These are phyloP conservation scores for Fusarium phyllophilum DNA, from an alignment of 2,329 filamentous ascomycete genomes.

Conservation along the genomic window DNA sequence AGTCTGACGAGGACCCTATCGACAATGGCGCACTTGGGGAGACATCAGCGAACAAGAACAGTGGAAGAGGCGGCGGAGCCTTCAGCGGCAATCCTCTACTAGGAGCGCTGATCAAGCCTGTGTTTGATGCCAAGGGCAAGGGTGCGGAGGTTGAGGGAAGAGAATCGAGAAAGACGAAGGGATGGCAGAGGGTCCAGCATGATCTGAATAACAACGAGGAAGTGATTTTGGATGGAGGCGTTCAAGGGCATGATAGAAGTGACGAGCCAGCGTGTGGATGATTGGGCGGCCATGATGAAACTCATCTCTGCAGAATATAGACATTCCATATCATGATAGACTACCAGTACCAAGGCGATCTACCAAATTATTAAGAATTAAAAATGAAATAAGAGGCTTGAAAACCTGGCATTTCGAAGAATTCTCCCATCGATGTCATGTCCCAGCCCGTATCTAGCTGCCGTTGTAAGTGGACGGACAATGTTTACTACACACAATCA, in stretches of 20 bases:
- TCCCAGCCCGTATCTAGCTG: background rate
- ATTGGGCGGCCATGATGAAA: background rate
- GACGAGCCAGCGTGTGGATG: slow-evolving; percentile 54
- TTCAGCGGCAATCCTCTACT: slow-evolving; percentile 77
- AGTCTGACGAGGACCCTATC: slow-evolving; percentile 52
- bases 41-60: slow-evolving; percentile 48
- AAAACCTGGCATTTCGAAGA: background rate
- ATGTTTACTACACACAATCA: background rate
- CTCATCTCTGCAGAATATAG: background rate
- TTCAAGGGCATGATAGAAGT: slow-evolving; percentile 55
- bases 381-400: background rate
- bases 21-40: slow-evolving; percentile 48
- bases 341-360: background rate
- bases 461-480: background rate
- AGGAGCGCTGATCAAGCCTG: slow-evolving; percentile 72
- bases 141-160: slow-evolving; percentile 52
- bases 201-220: slow-evolving; percentile 68
- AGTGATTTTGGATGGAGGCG: slow-evolving; percentile 67
- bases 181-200: slow-evolving; percentile 71
- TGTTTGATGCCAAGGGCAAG: slow-evolving; percentile 65
- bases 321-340: background rate
- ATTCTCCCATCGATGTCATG: background rate
- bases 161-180: slow-evolving; percentile 55
- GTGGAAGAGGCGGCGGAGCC: slow-evolving; percentile 59
- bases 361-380: background rate